Percentiles rank a stretch among this genome's conserved stretches.
phyloP scores from a whole-genome alignment of 345 rosid species.

The Syzygium aqueum region DNA sequence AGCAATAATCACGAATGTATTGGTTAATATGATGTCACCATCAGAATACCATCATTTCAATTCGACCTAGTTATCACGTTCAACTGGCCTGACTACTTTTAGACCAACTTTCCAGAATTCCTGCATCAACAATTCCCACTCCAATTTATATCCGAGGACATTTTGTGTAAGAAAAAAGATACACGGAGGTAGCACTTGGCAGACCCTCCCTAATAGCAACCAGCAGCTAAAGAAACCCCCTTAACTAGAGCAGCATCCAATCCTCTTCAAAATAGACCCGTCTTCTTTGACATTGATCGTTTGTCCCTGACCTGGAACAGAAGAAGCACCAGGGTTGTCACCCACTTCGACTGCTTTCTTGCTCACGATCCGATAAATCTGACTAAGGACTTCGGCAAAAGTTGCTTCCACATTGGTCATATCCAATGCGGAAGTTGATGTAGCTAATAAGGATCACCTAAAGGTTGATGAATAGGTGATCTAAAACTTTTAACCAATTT shows the following conservation, averaged over 20 bases:
- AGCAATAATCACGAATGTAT: too few relatives aligned
- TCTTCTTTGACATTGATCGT: conserved; percentile 32
- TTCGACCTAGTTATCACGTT: not conserved
- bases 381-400: conserved; percentile 34
- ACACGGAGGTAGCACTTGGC: not conserved
- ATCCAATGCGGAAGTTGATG: conserved; percentile 32
- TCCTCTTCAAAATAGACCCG: conserved; percentile 12
- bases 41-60: not conserved
- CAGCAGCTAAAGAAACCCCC: not conserved
- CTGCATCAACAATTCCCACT: not conserved
- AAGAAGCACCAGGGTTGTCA: conserved; percentile 16
- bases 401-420: conserved; percentile 42
- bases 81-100: not conserved
- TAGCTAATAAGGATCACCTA: too few relatives aligned
- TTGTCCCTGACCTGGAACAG: conserved; percentile 23
- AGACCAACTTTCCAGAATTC: not conserved
- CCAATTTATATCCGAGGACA: not conserved
- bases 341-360: conserved; percentile 34
- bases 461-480: too few relatives aligned
- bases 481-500: too few relatives aligned
- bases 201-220: not conserved
- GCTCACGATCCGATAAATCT: conserved; percentile 33
- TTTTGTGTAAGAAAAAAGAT: not conserved
- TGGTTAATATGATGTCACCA: too few relatives aligned
- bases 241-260: conserved; percentile 24